phyloP scores from a whole-genome alignment of 1,139 yeast genomes.

The Schizosaccharomyces versatilis region DNA sequence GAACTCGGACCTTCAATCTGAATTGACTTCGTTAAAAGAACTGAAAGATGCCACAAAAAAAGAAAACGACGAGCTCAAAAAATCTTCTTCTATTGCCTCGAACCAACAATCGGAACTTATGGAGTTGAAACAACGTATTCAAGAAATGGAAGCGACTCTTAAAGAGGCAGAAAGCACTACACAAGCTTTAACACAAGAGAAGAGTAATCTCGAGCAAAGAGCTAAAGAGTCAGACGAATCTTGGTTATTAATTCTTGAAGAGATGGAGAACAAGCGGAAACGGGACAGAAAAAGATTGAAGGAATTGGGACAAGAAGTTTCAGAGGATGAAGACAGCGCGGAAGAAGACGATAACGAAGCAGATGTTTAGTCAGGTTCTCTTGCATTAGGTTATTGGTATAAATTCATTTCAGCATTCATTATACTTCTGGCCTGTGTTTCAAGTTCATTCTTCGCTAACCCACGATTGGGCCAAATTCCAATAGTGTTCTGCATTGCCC shows the following conservation, averaged over 20 bases:
- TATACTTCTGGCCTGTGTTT: neutral
- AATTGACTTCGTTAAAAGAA: too few species aligned
- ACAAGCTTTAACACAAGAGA: neutral
- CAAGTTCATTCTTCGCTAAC: neutral
- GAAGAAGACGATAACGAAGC: neutral
- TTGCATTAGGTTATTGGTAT: neutral
- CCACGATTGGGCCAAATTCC: constrained; percentile 1
- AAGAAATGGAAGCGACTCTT: neutral
- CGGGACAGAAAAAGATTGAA: neutral
- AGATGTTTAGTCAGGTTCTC: neutral
- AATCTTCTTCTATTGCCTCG: too few species aligned
- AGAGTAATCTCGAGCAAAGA: neutral
- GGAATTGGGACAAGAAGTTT: neutral
- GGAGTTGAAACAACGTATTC: neutral
- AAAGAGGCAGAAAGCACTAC: neutral
- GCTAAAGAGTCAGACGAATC: neutral
- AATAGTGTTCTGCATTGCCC: constrained; percentile 12
- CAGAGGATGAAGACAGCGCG: constrained; percentile 1
- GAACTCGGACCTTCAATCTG: too few species aligned
- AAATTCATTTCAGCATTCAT: neutral
- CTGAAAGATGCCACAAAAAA: too few species aligned
- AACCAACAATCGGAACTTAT: neutral
- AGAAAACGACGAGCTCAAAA: too few species aligned
- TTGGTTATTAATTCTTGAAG: constrained; percentile 2
- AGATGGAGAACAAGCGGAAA: neutral